Evolutionary conservation across 208 protist genomes (phyloP).

Genomic region (Giardia muris): DNA sequence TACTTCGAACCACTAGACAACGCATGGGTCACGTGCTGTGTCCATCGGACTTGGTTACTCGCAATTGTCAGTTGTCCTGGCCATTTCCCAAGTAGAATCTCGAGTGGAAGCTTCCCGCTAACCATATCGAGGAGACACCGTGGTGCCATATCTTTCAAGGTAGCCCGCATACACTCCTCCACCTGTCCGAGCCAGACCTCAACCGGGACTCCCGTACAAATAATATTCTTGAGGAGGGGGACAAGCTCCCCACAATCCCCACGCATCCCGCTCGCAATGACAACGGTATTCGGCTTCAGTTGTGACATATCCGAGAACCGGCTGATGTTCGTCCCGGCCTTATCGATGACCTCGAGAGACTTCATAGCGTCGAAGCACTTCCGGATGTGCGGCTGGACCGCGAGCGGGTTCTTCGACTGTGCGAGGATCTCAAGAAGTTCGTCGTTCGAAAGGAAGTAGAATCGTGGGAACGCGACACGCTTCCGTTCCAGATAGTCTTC

Average conservation of each 20-base stretch:
- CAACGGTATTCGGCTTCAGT: conserved; percentile 49
- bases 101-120: neutral
- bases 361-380: conserved; percentile 48
- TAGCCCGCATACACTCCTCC: conserved; percentile 70
- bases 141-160: conserved; percentile 54
- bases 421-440: conserved; percentile 87
- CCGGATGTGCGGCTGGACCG: conserved; percentile 49
- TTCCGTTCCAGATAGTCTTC: conserved; percentile 73
- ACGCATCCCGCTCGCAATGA: conserved; percentile 46
- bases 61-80: conserved; percentile 19
- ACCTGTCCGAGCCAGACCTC: conserved; percentile 70
- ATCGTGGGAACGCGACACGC: conserved; percentile 48
- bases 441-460: conserved; percentile 58
- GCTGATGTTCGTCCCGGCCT: neutral
- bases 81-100: conserved; percentile 22
- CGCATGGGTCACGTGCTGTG: neutral
- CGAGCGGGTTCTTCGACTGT: conserved; percentile 46
- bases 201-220: conserved; percentile 60
- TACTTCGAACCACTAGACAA: neutral
- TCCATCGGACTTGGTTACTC: conserved; percentile 12
- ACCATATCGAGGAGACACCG: neutral
- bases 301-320: neutral
- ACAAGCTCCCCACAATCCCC: conserved; percentile 71
- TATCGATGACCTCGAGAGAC: neutral
- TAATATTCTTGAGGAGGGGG: conserved; percentile 60